phyloP scores from a whole-genome alignment of 1,284 basidiomycete species.

The Pseudozyma thailandica region DNA sequence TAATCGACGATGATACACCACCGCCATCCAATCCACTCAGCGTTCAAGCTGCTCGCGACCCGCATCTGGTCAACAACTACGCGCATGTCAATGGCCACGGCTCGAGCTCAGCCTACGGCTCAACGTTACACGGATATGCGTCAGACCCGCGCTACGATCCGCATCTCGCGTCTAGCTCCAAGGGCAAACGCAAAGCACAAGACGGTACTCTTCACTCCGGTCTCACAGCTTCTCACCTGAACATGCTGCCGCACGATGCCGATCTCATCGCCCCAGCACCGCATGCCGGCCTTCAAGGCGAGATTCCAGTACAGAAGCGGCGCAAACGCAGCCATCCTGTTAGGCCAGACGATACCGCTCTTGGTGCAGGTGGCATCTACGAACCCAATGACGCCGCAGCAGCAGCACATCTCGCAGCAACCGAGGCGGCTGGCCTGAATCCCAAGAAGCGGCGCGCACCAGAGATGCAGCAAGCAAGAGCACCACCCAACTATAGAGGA shows the following conservation, averaged over 20 bases:
- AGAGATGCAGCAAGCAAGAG: constrained; percentile 29
- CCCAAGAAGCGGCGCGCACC: constrained; percentile 32
- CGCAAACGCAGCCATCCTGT: constrained; percentile 48
- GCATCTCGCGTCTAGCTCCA: constrained; percentile 14
- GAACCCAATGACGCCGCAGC: constrained; percentile 21
- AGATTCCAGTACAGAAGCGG: constrained; percentile 26
- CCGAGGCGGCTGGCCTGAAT: constrained; percentile 21
- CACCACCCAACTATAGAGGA: constrained; percentile 46
- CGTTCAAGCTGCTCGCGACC: constrained; percentile 41
- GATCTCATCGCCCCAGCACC: constrained; percentile 48
- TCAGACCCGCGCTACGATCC: constrained; percentile 31
- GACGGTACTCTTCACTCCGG: constrained; percentile 15
- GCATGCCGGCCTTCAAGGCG: constrained; percentile 10
- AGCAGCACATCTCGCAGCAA: constrained; percentile 24
- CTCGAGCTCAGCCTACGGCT: constrained; percentile 22
- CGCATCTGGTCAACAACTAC: constrained; percentile 44
- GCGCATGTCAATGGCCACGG: constrained; percentile 34
- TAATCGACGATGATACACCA: constrained; percentile 56
- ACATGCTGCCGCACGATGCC: constrained; percentile 47
- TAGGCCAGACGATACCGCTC: constrained; percentile 20
- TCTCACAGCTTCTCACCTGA: constrained; percentile 20
- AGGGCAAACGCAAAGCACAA: constrained; percentile 50
- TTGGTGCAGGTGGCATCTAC: constrained; percentile 10
- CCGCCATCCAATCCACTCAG: constrained; percentile 50
- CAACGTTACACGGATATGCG: constrained; percentile 20